Base-by-base conservation (phyloP, 176 grass and related monocot genomes). In the Lolium rigidum region DNA sequence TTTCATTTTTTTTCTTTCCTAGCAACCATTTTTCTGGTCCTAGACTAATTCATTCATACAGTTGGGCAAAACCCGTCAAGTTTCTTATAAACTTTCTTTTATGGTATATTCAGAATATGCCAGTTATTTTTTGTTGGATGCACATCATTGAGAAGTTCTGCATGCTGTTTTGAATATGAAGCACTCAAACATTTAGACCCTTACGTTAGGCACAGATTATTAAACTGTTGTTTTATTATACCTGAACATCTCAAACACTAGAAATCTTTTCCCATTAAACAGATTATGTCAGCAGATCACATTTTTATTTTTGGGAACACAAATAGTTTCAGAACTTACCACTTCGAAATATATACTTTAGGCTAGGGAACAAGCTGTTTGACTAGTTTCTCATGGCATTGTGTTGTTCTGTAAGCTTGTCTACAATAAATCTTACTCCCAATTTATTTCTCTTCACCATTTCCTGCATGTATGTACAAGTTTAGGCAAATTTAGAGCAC, bases 391-490 rank as follows among this genome's bases (percentile, higher is more conserved):
- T 90, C 18, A 52, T 82, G 77, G 17, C 2, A 10, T 80, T 38
- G 78, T 90, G 89, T 48, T 80, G 70, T 61, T 78, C 81, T 21
- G 16, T 61, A 71, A 95, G 87, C 41, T 92, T 49, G 41, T 86
- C 69, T 82, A 88, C 72, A 37, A 95, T 39, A 67, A 72, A 82
- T 74, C 83, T 72, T 81, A 93, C n/a, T 64, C 48, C 80, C 48
- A 93, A 80, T 25, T 85, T 88, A 17, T 90, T 93, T 86, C 48
- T 90, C 80, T 86, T 85, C 93, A 93, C 81, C 52, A 61, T 95
- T 80, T 87, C 91, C 95, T 98, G 82, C 43, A 82, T 21, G 70
- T 28, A 38, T 41, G 47, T 15, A 80, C 26, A 87, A 26, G 73
- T 61, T 52, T 49, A 83, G 38, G 17, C 26, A 80, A n/a, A 84